Base-by-base conservation (phyloP, 202 grass and related monocot species). In the Panicum hallii region DNA sequence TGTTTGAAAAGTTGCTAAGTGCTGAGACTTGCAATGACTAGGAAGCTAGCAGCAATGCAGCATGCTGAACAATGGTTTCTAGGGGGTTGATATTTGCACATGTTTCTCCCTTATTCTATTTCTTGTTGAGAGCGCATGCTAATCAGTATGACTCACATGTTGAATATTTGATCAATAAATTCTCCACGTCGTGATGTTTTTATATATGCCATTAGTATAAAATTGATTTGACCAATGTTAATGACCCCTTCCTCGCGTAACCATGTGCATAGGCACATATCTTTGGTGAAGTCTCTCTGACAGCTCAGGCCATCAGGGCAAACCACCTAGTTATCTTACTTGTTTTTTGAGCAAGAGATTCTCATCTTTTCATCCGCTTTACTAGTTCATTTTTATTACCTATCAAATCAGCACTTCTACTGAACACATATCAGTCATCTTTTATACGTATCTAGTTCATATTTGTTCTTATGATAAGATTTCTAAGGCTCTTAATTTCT, bases 151-250 rank as follows among this genome's bases (percentile, higher is more conserved):
- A 20, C 4, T 78, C 28, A 52, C 60, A 53, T 38, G 26, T 82
- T 57, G 11, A 79, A 46, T 42, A 26, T 64, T 66, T 53, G 22
- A 41, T 32, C 16, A 64, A 36, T 47, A 36, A 80, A 70, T 75
- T 49, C 22, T 40, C 10, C 19, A 28, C 4, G 22, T 32, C 0
- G 1, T 43, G 48, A 46, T 3, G 36, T 2, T 72, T 61, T 36
- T 74, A 14, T 74, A 55, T 36, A n/a, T 79, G 55, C 11, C 7
- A 67, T 45, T 22, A 55, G 5, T 44, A 49, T 62, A 69, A 71
- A 6, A 41, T 14, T 83, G 56, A 72, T 83, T 72, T 11, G 22
- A 63, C 72, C 67, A 56, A 71, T 72, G 66, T 79, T 43, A 63
- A 41, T 12, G 66, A 41, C 16, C 64, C 42, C 41, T 69, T 53